phyloP scores from a whole-genome alignment of 2,329 filamentous ascomycete species.

The Ophiosphaerella narmari region DNA sequence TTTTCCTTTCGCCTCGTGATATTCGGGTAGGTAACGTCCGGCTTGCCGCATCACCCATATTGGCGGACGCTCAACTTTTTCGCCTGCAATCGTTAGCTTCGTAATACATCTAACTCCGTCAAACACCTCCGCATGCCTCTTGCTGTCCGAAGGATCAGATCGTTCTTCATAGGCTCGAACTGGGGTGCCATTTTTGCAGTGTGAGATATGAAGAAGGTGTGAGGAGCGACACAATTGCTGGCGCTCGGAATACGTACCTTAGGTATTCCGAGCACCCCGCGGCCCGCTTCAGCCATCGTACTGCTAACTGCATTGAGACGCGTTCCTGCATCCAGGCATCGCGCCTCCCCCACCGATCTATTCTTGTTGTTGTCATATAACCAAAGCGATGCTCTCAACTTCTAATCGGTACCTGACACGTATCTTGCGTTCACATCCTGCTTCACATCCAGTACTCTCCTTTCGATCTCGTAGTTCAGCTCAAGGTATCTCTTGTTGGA shows the following conservation, averaged over 20 bases:
- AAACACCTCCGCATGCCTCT: conserved; percentile 66
- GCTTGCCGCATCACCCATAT: conserved; percentile 99
- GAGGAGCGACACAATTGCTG: conserved; percentile 2
- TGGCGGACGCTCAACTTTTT: conserved; percentile 88
- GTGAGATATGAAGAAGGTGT: background rate
- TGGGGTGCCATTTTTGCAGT: conserved; percentile 64
- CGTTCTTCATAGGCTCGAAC: conserved; percentile 89
- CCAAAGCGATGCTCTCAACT: conserved; percentile 25
- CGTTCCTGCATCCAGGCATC: conserved; percentile 15
- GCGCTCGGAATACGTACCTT: conserved; percentile 14
- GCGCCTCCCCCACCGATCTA: conserved; percentile 1
- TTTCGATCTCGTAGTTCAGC: conserved; percentile 1
- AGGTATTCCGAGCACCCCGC: conserved; percentile 31
- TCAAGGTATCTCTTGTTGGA: conserved; percentile 5
- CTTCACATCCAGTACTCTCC: background rate
- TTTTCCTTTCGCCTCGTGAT: conserved; percentile 89
- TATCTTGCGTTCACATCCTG: background rate
- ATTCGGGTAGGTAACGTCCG: conserved; percentile 95
- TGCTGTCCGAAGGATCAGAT: conserved; percentile 86
- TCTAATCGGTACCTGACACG: conserved; percentile 13
- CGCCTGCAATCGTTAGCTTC: conserved; percentile 60
- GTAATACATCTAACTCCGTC: background rate
- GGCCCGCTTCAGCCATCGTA: conserved; percentile 11
- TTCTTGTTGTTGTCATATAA: conserved; percentile 1
- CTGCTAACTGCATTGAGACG: conserved; percentile 27